A percentile compares a stretch with the other conserved stretches of the same genome.
These are phyloP conservation scores for Kregervanrija fluxuum DNA, from an alignment of 805 yeast genomes.

Conservation along the genomic window DNA sequence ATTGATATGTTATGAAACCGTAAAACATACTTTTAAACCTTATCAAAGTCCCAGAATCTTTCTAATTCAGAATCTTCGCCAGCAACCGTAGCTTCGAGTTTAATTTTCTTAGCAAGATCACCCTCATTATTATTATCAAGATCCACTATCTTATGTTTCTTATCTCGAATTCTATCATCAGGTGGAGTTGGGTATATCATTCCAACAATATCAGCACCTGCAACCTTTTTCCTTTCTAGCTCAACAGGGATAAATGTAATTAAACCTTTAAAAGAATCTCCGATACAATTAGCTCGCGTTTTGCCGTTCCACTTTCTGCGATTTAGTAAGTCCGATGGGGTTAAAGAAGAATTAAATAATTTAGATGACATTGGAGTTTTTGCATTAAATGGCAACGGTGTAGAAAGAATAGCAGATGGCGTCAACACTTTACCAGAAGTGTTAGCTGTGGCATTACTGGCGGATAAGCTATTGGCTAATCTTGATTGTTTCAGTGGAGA, in stretches of 20 bases:
- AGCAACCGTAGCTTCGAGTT: slow-evolving; percentile 3
- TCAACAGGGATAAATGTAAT: slow-evolving; percentile 21
- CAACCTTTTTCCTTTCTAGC: slow-evolving; percentile 9
- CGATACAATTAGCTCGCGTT: slow-evolving; percentile 37
- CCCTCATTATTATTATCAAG: slow-evolving; percentile 3
- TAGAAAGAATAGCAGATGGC: slow-evolving; percentile 33
- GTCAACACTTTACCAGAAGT: slow-evolving; percentile 19
- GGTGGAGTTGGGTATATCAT: slow-evolving; percentile 32
- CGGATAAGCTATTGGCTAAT: too few relatives aligned
- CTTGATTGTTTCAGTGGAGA: too few relatives aligned
- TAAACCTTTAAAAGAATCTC: slow-evolving; percentile 40
- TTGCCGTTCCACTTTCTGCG: slow-evolving; percentile 29
- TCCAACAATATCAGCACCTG: slow-evolving; percentile 7
- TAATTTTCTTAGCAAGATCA: slow-evolving; percentile 6
- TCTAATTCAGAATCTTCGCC: slow-evolving; percentile 8
- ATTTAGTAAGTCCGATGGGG: not conserved
- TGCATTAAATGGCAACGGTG: slow-evolving; percentile 29
- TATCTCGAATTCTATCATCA: slow-evolving; percentile 18
- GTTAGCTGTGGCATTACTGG: not conserved
- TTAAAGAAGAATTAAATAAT: not conserved
- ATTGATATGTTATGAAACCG: not conserved
- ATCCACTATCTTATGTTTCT: slow-evolving; percentile 8
- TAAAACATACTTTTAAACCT: slow-evolving; percentile 21
- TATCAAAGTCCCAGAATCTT: slow-evolving; percentile 24
- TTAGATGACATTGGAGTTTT: slow-evolving; percentile 23